These are phyloP conservation scores for Ganoderma meredithae DNA, from an alignment of 1,284 basidiomycete genomes.

Conservation along the genomic window DNA sequence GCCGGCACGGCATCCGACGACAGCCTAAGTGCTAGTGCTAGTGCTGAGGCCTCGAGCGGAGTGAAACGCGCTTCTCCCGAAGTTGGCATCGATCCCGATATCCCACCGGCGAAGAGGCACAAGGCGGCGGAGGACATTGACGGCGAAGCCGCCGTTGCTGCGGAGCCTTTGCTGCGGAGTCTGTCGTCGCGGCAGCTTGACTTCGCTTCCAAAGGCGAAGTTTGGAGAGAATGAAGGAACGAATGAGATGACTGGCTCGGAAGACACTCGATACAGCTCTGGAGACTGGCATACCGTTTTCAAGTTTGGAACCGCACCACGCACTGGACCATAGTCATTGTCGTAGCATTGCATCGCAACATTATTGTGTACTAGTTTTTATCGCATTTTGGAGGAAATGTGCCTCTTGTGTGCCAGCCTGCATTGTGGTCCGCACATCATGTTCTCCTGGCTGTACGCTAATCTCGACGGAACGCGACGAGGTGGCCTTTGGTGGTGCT, in stretches of 20 bases:
- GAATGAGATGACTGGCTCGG: neutral
- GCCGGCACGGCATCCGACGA: neutral
- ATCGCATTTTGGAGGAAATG: neutral
- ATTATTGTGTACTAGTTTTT: neutral
- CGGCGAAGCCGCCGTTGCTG: too few relatives aligned
- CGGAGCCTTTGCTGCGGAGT: neutral
- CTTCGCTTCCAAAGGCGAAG: neutral
- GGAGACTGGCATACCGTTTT: neutral
- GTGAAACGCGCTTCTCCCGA: neutral
- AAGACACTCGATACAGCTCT: neutral
- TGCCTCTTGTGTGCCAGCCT: too few relatives aligned
- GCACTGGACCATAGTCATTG: neutral
- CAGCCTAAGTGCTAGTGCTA: neutral
- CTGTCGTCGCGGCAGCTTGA: neutral
- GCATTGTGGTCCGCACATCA: too few relatives aligned
- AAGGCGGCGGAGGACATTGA: neutral
- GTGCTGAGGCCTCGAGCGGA: neutral
- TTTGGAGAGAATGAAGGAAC: neutral
- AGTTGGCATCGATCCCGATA: neutral
- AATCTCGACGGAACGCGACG: too few relatives aligned
- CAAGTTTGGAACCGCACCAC: neutral
- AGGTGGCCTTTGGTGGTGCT: too few relatives aligned
- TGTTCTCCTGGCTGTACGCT: too few relatives aligned
- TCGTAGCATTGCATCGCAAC: neutral
- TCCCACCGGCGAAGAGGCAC: neutral